Conservation (phyloP, 352 stramenopile species). For the Saprolegnia parasitica region DNA sequence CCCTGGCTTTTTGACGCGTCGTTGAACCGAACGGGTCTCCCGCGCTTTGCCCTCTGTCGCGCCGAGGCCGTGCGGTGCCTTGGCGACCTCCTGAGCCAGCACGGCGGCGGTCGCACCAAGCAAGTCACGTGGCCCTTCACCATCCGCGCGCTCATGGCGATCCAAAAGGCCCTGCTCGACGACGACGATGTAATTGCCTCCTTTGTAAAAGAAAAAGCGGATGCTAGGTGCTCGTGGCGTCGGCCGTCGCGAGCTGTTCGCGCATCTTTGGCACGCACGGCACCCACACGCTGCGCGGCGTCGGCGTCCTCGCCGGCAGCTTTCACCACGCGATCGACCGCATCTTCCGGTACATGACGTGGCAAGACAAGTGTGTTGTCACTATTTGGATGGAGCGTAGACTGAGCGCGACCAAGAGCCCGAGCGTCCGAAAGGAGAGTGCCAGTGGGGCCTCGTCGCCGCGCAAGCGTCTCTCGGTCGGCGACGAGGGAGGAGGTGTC, state of each 20-base stretch:
- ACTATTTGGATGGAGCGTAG: neutral
- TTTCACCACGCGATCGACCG: conserved; percentile 80
- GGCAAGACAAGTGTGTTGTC: neutral
- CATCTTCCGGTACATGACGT: conserved; percentile 51
- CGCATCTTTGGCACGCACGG: conserved; percentile 76
- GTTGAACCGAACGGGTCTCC: conserved; percentile 47
- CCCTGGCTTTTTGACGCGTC: conserved; percentile 84
- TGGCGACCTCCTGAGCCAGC: conserved; percentile 65
- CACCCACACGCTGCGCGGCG: conserved; percentile 73
- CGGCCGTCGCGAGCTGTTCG: conserved; percentile 81
- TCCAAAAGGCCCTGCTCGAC: conserved; percentile 73
- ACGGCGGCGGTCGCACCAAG: conserved; percentile 66
- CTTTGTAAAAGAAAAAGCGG: neutral
- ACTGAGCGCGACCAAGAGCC: conserved; percentile 28
- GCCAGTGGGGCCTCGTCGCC: conserved; percentile 31
- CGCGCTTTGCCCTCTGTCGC: conserved; percentile 60
- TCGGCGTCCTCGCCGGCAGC: conserved; percentile 63
- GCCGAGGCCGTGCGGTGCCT: conserved; percentile 74
- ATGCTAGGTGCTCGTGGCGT: conserved; percentile 40
- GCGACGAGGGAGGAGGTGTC: conserved; percentile 38
- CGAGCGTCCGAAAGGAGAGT: conserved; percentile 36
- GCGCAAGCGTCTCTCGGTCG: conserved; percentile 47
- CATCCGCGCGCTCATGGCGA: conserved; percentile 76
- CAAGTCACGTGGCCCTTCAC: conserved; percentile 76
- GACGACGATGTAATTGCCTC: conserved; percentile 56